Evolutionary conservation across 1,284 basidiomycete genomes (phyloP).

Genomic region (Ustilago nuda): DNA sequence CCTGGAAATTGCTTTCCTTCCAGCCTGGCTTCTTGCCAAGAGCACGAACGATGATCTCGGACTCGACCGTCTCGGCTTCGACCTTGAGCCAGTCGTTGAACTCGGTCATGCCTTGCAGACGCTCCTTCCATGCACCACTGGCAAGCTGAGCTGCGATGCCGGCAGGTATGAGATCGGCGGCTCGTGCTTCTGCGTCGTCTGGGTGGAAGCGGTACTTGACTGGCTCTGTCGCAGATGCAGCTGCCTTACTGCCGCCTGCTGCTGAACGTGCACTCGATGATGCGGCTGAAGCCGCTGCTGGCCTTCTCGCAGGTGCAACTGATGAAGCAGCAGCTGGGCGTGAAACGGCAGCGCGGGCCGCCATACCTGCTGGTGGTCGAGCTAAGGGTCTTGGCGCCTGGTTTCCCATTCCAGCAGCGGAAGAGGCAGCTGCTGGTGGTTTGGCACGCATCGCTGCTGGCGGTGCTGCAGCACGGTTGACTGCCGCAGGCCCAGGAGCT

Average conservation of each 20-base stretch:
- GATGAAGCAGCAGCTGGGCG: slow-evolving; percentile 34
- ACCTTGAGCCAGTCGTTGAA: slow-evolving; percentile 85
- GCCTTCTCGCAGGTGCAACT: slow-evolving; percentile 69
- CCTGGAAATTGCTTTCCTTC: slow-evolving; percentile 98
- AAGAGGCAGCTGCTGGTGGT: slow-evolving; percentile 24
- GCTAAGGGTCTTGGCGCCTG: slow-evolving; percentile 40
- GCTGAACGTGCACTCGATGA: slow-evolving; percentile 67
- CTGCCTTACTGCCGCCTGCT: slow-evolving; percentile 72
- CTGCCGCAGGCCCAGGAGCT: slow-evolving; percentile 20
- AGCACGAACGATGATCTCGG: slow-evolving; percentile 89
- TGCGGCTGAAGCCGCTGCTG: slow-evolving; percentile 71
- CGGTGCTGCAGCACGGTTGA: slow-evolving; percentile 35
- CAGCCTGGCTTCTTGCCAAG: slow-evolving; percentile 90
- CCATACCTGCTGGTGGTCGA: slow-evolving; percentile 22
- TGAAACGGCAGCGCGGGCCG: slow-evolving; percentile 18
- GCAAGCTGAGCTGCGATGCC: slow-evolving; percentile 80
- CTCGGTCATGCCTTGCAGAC: slow-evolving; percentile 87
- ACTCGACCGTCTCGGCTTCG: slow-evolving; percentile 79
- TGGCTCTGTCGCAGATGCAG: slow-evolving; percentile 74
- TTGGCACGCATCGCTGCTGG: slow-evolving; percentile 29
- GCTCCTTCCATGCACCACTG: slow-evolving; percentile 92
- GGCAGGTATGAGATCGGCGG: slow-evolving; percentile 80
- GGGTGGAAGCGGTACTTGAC: slow-evolving; percentile 91
- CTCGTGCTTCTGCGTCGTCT: slow-evolving; percentile 89
- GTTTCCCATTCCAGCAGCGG: slow-evolving; percentile 40